A percentile compares a stretch with the other conserved stretches of the same genome.
Evolutionary conservation across 371 early-diverging fungal genomes (phyloP).

Genomic region (Funneliformis caledonium): DNA sequence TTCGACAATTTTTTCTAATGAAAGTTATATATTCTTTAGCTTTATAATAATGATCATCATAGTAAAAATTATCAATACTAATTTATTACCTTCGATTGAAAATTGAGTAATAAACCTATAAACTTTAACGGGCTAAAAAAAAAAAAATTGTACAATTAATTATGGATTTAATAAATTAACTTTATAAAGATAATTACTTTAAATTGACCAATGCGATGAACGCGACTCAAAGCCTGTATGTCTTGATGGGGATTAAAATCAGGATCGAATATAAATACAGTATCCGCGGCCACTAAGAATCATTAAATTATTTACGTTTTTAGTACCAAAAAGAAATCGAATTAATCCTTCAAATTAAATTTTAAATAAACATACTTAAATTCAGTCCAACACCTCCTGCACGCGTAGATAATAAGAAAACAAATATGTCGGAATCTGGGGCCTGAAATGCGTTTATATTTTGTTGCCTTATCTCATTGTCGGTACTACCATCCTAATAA

Average conservation of each 20-base stretch:
- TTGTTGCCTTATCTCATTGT: slow-evolving; percentile 92
- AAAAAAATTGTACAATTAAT: not conserved
- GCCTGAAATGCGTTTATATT: slow-evolving; percentile 94
- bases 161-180: not conserved
- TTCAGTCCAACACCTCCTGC: slow-evolving; percentile 97
- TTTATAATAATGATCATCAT: not conserved
- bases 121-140: slow-evolving; percentile 32
- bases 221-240: slow-evolving; percentile 93
- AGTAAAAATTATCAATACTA: not conserved
- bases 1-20: slow-evolving; percentile 76
- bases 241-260: slow-evolving; percentile 99
- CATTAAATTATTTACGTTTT: not conserved
- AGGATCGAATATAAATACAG: slow-evolving; percentile 94
- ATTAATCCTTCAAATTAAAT: not conserved
- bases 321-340: slow-evolving; percentile 55
- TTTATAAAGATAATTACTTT: slow-evolving; percentile 56
- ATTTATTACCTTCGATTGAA: slow-evolving; percentile 30
- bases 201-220: slow-evolving; percentile 96
- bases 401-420: slow-evolving; percentile 85
- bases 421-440: slow-evolving; percentile 74
- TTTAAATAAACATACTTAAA: slow-evolving; percentile 57
- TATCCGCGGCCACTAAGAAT: slow-evolving; percentile 77
- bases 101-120: slow-evolving; percentile 32
- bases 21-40: not conserved
- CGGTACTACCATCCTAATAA: slow-evolving; percentile 84